phyloP scores from a whole-genome alignment of 345 rosid species.

The Chamaenerion angustifolium region DNA sequence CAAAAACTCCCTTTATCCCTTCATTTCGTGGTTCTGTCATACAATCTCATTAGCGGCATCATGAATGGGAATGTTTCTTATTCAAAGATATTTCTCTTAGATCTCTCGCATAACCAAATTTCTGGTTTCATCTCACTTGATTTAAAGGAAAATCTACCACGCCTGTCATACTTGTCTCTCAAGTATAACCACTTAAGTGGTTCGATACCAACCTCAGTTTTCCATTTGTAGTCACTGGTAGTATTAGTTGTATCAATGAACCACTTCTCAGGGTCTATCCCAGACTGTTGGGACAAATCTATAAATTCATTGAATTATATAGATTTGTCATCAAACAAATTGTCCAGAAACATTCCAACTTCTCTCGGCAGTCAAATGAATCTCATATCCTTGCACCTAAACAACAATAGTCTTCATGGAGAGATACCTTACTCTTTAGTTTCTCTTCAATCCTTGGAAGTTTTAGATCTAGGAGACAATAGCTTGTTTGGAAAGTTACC shows the following conservation, averaged over 20 bases:
- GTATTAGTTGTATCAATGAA: neutral
- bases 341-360: conserved; percentile 2
- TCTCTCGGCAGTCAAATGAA: neutral
- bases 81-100: neutral
- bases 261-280: conserved; percentile 4
- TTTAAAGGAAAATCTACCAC: neutral
- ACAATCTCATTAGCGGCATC: neutral
- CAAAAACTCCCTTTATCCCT: too few relatives aligned
- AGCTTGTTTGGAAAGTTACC: neutral
- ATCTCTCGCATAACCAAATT: conserved; percentile 3
- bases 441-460: neutral
- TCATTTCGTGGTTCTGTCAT: neutral
- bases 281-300: neutral
- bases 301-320: neutral
- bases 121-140: neutral
- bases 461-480: neutral
- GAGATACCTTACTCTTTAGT: conserved; percentile 6
- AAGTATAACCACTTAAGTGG: neutral
- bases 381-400: neutral
- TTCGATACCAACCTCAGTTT: conserved; percentile 4
- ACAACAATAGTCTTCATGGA: neutral
- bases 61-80: neutral
- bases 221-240: neutral
- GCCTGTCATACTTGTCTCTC: neutral
- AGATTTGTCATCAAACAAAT: neutral